Evolutionary conservation across 2,329 filamentous ascomycete species (phyloP), one percentile per base, ranked within the genome.

Genomic region (Fusarium marasasianum): DNA sequence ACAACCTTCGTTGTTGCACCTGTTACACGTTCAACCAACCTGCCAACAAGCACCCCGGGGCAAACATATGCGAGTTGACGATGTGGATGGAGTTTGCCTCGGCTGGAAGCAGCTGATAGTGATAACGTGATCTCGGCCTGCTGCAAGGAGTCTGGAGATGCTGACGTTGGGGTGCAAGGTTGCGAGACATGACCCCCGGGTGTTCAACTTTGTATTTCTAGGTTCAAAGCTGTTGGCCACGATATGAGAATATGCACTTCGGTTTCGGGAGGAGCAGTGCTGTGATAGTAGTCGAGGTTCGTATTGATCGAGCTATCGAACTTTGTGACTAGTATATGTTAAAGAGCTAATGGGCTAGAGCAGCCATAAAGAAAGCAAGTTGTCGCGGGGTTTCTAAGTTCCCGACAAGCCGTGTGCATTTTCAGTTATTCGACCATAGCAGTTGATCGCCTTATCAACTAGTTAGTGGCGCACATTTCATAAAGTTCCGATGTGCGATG

Each of bases 71-170:
- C 40, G 45, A 41, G 61, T 44, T 62, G 54, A 38, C 38, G 65
- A 50, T 54, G 50, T 45, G 26, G 45, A 53, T 43, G 37, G 26
- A 45, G 48, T 62, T 58, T 63, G 62, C 47, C 56, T 63, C 61
- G 62, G 48, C 29, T 57, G 57, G 45, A 53, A 59, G 35, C 61
- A 76, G 65, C 44, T 43, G 38, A 59, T 44, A n/a, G n/a, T 43
- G 61, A 69, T 78, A 78, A 78, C 76, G 76, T 78, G 76, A 78
- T 66, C 44, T 63, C 18, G 22, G 45, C 59, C 67, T 66, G 50
- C 76, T 77, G 76, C 71, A 75, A 74, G 69, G 65, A 63, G 51
- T 54, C 35, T 38, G 14, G 66, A 63, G 62, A 29, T 53, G 51
- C 45, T 41, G 57, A 72, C 41, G 59, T 63, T 45, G 33, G 57